Evolutionary conservation across 164 flowering plant species (phyloP).

Genomic region (Annona squamosa): DNA sequence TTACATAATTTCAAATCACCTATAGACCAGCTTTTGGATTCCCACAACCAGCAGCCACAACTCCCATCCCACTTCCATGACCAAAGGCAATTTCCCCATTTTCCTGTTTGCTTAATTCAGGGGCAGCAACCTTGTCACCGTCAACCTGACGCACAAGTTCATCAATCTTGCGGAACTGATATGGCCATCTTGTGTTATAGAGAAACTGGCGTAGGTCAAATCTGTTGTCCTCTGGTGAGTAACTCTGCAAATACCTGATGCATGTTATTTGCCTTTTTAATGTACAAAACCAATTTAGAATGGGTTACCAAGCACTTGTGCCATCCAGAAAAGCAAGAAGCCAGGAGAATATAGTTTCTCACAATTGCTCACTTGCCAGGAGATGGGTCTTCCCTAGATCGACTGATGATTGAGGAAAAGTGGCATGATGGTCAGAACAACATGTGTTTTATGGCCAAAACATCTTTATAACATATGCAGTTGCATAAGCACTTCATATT

Average conservation of each 20-base stretch:
- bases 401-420: background rate
- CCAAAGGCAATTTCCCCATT: conserved; percentile 15
- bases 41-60: conserved; percentile 71
- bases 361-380: background rate
- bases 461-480: background rate
- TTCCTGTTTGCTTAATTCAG: conserved; percentile 13
- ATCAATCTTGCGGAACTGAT: conserved; percentile 88
- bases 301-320: background rate
- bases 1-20: background rate
- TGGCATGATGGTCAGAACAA: background rate
- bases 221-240: conserved; percentile 94
- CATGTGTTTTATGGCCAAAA: no score
- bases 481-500: background rate
- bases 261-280: background rate
- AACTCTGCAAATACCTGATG: conserved; percentile 56
- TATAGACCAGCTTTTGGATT: conserved; percentile 61
- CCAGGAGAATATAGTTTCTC: background rate
- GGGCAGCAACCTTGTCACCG: background rate
- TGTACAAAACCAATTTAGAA: background rate
- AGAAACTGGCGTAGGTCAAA: conserved; percentile 91
- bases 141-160: conserved; percentile 49
- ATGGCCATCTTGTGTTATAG: conserved; percentile 91
- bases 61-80: conserved; percentile 66
- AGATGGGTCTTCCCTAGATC: background rate
- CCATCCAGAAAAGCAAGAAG: background rate